These are phyloP conservation scores for Termitomyces sp. DNA, from an alignment of 768 basidiomycete genomes.

Conservation along the genomic window DNA sequence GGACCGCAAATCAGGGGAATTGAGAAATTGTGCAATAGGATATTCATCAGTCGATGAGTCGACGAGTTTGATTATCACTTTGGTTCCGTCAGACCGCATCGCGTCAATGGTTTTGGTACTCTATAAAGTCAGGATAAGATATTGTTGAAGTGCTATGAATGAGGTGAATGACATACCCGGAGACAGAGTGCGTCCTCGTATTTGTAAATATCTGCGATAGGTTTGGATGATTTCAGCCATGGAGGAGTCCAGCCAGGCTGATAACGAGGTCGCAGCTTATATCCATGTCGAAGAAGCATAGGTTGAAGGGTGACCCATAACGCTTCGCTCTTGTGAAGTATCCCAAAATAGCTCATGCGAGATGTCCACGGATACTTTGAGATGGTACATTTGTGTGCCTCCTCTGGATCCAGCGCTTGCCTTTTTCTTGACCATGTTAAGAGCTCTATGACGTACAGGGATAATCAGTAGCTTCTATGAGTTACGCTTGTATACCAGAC, in stretches of 20 bases:
- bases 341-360: not conserved
- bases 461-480: not conserved
- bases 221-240: not conserved
- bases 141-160: not conserved
- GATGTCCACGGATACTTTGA: not conserved
- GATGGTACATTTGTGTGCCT: not conserved
- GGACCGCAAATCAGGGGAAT: not conserved
- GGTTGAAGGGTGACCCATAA: not conserved
- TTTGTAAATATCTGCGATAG: not conserved
- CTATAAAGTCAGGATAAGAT: not conserved
- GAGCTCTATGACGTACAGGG: not conserved
- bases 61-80: not conserved
- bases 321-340: not conserved
- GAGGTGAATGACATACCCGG: not conserved
- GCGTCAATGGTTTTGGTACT: not conserved
- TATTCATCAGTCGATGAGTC: not conserved
- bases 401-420: not conserved
- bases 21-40: not conserved
- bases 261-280: constrained; percentile 1
- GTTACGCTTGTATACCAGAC: not conserved
- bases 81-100: not conserved
- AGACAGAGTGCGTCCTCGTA: not conserved
- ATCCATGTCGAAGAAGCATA: not conserved
- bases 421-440: not conserved
- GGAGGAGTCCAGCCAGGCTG: constrained; percentile 5